A percentile compares a stretch with the other conserved stretches of the same genome.
These are phyloP conservation scores for Vaccinium darrowii DNA, from an alignment of 148 eudicot genomes.

Conservation along the genomic window DNA sequence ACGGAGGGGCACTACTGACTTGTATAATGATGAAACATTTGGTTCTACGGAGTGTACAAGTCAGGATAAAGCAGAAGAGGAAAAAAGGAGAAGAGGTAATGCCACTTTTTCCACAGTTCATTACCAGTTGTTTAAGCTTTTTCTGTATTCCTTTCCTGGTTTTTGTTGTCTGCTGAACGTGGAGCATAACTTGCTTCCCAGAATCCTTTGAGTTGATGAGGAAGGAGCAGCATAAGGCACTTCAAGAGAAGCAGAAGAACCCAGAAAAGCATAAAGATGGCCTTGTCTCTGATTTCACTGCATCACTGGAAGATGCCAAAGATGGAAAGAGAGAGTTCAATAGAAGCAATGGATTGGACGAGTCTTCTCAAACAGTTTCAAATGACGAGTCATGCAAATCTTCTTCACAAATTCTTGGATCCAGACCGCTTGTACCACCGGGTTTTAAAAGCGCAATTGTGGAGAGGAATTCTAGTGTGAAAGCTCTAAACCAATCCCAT, in stretches of 20 bases:
- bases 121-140: not conserved
- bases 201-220: constrained; percentile 96
- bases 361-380: constrained; percentile 30
- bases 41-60: constrained; percentile 68
- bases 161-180: not conserved
- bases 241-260: constrained; percentile 78
- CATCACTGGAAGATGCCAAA: constrained; percentile 36
- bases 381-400: constrained; percentile 52
- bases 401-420: constrained; percentile 49
- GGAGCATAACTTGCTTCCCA: constrained; percentile 20
- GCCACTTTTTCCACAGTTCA: not conserved
- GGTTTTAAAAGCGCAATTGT: constrained; percentile 63
- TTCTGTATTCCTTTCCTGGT: not conserved
- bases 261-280: constrained; percentile 51
- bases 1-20: constrained; percentile 68
- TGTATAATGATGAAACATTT: constrained; percentile 92
- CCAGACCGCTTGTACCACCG: constrained; percentile 92
- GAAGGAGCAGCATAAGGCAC: constrained; percentile 84
- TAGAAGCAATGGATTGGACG: constrained; percentile 37
- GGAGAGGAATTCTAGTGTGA: constrained; percentile 59
- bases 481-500: constrained; percentile 34
- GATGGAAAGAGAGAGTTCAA: constrained; percentile 27
- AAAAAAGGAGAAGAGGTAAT: constrained; percentile 84
- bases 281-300: constrained; percentile 25
- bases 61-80: constrained; percentile 92